A percentile compares a stretch with the other conserved stretches of the same genome.
These are phyloP conservation scores for Corylus avellana DNA, from an alignment of 306 rosid genomes.

Conservation along the genomic window DNA sequence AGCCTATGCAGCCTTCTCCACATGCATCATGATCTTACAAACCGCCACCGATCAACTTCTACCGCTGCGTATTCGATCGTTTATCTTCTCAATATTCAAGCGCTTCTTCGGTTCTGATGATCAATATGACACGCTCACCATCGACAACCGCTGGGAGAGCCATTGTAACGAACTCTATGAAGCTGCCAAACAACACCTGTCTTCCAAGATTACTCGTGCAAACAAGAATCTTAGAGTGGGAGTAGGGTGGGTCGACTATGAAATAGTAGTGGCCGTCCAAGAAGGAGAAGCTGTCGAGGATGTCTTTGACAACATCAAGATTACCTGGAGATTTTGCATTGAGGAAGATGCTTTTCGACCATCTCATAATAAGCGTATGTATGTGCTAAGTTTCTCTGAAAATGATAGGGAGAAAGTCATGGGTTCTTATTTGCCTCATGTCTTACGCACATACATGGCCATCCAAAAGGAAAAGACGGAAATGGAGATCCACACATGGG, in stretches of 20 bases:
- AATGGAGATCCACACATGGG: slow-evolving; percentile 20
- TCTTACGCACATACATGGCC: slow-evolving; percentile 4
- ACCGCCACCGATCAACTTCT: slow-evolving; percentile 37
- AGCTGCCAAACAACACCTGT: slow-evolving; percentile 33
- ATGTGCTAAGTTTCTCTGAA: slow-evolving; percentile 27
- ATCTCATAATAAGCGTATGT: not conserved
- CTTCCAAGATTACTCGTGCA: not conserved
- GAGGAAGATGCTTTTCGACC: not conserved
- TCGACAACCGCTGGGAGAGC: slow-evolving; percentile 16
- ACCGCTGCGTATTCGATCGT: slow-evolving; percentile 13
- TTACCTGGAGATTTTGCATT: slow-evolving; percentile 27
- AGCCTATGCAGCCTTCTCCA: slow-evolving; percentile 37
- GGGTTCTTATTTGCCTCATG: slow-evolving; percentile 18
- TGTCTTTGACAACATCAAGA: slow-evolving; percentile 23
- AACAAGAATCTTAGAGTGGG: slow-evolving; percentile 27
- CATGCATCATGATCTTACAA: slow-evolving; percentile 38
- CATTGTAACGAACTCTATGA: slow-evolving; percentile 18
- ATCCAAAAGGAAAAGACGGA: slow-evolving; percentile 20
- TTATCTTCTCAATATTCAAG: slow-evolving; percentile 17
- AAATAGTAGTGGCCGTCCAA: slow-evolving; percentile 5
- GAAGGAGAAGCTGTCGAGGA: slow-evolving; percentile 31
- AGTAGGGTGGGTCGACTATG: not conserved
- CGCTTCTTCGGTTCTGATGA: not conserved
- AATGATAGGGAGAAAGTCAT: slow-evolving; percentile 6
- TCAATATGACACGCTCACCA: slow-evolving; percentile 20